Evolutionary conservation across 164 flowering plant genomes (phyloP), one percentile per base, ranked within the genome.

Genomic region (Vitis riparia): DNA sequence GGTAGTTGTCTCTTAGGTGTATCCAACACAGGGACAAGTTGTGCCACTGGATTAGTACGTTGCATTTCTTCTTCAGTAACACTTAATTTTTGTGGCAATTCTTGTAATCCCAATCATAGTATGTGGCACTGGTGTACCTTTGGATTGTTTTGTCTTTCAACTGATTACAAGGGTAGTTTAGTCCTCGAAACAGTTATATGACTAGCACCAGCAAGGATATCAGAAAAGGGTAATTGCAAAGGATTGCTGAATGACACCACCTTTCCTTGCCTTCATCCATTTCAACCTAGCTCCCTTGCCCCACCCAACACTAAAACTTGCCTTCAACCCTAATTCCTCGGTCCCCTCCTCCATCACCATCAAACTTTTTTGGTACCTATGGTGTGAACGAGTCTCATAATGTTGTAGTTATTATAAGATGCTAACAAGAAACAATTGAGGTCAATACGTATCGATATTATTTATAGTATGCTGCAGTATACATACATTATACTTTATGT

Each of bases 401-500:
- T 55, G 51, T 2, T 51, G 37, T 49, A 29, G 16, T 50, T 1
- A 23, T 11, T 51, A 23, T 61, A 59, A 51, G 59, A 55, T 58
- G 32, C 13, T n/a, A 59, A 48, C 32, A 63, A 59, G 55, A 52
- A 73, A 74, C 14, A 5, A 5, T 29, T 30, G 57, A 64, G 11
- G 75, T 69, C 55, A 70, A 74, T 56, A 63, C 15, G 64, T 75
- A 66, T 61, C n/a, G 10, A 61, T 68, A 66, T 77, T 73, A 79
- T 71, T 82, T 55, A 78, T 79, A 61, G 73, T 78, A 76, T 37
- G 59, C 30, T 49, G 66, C 49, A 64, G 75, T 77, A 79, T 85
- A 80, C 75, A 75, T 75, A 77, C 73, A 71, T 67, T 79, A 71
- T 73, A 77, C 63, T 49, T 13, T 77, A 73, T 75, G 67, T 69